Evolutionary conservation across 1,284 basidiomycete species (phyloP).

Genomic region (Gymnopus androsaceus): DNA sequence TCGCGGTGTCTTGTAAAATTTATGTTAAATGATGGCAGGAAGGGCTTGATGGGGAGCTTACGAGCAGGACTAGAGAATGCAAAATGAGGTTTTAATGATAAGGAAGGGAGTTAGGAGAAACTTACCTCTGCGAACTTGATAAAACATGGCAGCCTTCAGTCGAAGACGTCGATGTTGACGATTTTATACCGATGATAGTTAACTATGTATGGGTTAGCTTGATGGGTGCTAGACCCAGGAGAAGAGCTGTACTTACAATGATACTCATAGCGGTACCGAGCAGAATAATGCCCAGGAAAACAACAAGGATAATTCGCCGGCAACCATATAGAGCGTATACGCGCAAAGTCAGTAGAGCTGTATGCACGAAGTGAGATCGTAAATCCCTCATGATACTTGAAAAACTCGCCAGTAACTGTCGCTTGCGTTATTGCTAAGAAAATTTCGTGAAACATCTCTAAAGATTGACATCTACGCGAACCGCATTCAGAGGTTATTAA

Average conservation of each 20-base stretch:
- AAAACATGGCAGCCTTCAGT: not conserved
- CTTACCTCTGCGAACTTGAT: not conserved
- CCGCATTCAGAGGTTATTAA: not conserved
- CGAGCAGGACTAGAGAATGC: too few relatives aligned
- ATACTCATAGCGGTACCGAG: not conserved
- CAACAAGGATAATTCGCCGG: not conserved
- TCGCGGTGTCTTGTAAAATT: not conserved
- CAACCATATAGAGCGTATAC: slow-evolving; percentile 8
- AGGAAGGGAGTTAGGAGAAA: not conserved
- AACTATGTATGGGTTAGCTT: not conserved
- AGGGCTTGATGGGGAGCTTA: too few relatives aligned
- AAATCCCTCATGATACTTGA: too few relatives aligned
- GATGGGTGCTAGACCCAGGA: not conserved
- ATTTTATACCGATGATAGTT: not conserved
- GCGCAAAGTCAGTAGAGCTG: not conserved
- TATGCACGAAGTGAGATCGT: too few relatives aligned
- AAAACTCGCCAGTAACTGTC: not conserved
- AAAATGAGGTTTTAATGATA: too few relatives aligned
- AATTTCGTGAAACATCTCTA: not conserved
- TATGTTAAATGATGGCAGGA: not conserved
- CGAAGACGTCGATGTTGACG: not conserved
- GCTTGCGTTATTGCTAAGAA: not conserved
- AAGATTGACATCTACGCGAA: not conserved
- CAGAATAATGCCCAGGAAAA: not conserved
- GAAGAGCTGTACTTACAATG: not conserved